Evolutionary conservation across 2,329 filamentous ascomycete species (phyloP).

Genomic region (Calonectria pauciramosa): DNA sequence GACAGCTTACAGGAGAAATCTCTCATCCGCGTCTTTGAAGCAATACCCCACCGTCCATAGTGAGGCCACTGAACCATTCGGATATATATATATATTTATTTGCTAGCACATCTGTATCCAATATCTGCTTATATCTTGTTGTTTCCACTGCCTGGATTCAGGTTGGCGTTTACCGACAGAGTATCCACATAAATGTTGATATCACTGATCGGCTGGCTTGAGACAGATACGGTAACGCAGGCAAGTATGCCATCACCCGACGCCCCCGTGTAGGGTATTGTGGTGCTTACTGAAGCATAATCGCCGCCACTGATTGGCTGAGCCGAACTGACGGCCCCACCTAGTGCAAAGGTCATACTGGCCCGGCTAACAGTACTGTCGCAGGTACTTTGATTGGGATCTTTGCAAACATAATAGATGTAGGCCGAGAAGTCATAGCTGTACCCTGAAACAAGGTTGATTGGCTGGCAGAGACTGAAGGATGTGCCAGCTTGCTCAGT

Average conservation of each 20-base stretch:
- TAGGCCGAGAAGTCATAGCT: background rate
- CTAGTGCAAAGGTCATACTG: background rate
- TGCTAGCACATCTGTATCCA: background rate
- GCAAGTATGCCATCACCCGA: background rate
- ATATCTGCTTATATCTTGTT: background rate
- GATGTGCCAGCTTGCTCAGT: background rate
- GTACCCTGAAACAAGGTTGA: background rate
- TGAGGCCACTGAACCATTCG: background rate
- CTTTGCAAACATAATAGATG: background rate
- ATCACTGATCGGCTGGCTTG: background rate
- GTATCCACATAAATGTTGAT: background rate
- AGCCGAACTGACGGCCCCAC: background rate
- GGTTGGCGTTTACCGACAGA: background rate
- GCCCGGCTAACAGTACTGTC: background rate
- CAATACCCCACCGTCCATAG: no score
- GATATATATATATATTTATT: no score
- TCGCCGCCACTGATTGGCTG: background rate
- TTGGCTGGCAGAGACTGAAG: background rate
- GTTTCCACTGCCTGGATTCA: background rate
- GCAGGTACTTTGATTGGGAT: fast-evolving
- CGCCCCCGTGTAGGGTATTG: background rate
- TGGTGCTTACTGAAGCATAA: background rate
- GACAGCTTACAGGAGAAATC: no score
- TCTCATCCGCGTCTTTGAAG: no score
- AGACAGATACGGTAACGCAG: background rate